These are phyloP conservation scores for Pleurotus ostreatus DNA, from an alignment of 768 basidiomycete genomes.

Conservation along the genomic window DNA sequence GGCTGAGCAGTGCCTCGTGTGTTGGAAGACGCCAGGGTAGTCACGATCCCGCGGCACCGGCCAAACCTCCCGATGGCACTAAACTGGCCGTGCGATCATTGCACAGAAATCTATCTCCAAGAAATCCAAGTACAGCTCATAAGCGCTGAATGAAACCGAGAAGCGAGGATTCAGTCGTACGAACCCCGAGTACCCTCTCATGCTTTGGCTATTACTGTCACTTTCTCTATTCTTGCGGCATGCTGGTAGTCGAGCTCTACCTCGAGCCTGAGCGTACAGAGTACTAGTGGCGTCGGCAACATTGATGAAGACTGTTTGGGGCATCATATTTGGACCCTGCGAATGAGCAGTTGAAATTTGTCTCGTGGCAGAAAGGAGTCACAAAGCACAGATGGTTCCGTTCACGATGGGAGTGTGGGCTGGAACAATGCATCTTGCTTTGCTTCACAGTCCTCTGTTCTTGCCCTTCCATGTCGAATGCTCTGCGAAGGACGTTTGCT, in stretches of 20 bases:
- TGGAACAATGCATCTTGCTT: background rate
- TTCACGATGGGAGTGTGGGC: background rate
- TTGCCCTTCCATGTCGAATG: background rate
- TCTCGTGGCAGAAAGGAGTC: background rate
- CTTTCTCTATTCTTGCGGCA: background rate
- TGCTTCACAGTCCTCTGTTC: background rate
- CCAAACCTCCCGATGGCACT: constrained; percentile 7
- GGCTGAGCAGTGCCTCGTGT: constrained; percentile 40
- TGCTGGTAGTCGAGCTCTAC: background rate
- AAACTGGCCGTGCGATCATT: constrained; percentile 6
- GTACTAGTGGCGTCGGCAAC: constrained; percentile 2
- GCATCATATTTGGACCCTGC: constrained; percentile 6
- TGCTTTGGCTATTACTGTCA: background rate
- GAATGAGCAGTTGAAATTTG: constrained; percentile 4
- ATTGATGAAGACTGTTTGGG: constrained; percentile 6
- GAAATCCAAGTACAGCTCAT: background rate
- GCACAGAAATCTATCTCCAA: constrained; percentile 5
- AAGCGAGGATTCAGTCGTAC: background rate
- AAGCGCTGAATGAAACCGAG: background rate
- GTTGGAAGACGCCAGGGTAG: constrained; percentile 29
- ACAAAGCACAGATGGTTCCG: background rate
- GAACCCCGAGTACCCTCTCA: background rate
- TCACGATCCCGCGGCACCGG: constrained; percentile 9
- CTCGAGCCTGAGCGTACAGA: constrained; percentile 7
- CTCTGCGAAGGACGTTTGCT: background rate